These are phyloP conservation scores for Auriculariales sp. DNA, from an alignment of 768 basidiomycete genomes.

Conservation along the genomic window DNA sequence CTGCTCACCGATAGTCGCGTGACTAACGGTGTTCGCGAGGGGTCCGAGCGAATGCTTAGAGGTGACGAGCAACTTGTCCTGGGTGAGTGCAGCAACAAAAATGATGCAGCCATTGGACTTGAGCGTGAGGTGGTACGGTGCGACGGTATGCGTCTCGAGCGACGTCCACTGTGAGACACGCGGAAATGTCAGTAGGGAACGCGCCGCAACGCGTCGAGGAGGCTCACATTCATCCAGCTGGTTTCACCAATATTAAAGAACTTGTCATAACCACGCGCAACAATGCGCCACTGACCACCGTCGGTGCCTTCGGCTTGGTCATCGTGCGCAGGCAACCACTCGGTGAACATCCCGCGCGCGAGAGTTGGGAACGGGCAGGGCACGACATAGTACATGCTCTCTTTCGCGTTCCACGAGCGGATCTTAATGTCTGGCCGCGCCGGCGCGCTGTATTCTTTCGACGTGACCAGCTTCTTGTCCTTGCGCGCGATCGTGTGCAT, in stretches of 20 bases:
- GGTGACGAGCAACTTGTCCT: conserved; percentile 61
- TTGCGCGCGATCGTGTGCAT: conserved; percentile 38
- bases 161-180: conserved; percentile 52
- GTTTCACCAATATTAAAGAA: conserved; percentile 98
- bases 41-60: conserved; percentile 86
- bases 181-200: neutral
- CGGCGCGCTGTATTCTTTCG: conserved; percentile 40
- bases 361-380: conserved; percentile 89
- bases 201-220: neutral
- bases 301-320: conserved; percentile 16
- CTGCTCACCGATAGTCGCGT: conserved; percentile 68
- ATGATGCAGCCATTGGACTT: conserved; percentile 98
- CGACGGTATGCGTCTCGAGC: conserved; percentile 49
- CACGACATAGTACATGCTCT: conserved; percentile 82
- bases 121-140: conserved; percentile 74
- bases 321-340: conserved; percentile 15
- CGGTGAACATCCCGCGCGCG: conserved; percentile 81
- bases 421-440: conserved; percentile 40
- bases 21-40: conserved; percentile 33
- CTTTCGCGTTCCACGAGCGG: conserved; percentile 95
- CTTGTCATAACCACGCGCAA: conserved; percentile 92
- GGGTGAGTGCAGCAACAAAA: conserved; percentile 76
- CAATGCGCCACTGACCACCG: conserved; percentile 37
- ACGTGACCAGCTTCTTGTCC: conserved; percentile 50
- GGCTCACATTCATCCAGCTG: conserved; percentile 78